These are phyloP conservation scores for Sporothrix sp. DNA, from an alignment of 2,329 filamentous ascomycete species.

Conservation along the genomic window DNA sequence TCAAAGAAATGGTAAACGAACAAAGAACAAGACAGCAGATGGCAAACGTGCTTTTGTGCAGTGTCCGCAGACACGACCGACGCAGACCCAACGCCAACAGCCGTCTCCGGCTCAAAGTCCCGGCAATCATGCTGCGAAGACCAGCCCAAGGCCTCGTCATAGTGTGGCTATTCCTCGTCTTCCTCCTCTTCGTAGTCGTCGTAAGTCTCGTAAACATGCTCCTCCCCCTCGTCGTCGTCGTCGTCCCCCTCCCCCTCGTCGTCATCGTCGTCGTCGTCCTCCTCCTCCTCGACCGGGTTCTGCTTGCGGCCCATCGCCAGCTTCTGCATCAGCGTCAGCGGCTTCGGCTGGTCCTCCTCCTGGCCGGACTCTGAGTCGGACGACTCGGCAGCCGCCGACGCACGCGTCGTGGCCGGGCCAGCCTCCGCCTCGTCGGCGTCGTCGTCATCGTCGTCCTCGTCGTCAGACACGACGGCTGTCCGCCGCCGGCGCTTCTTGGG, in stretches of 20 bases:
- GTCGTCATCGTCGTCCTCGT: background rate
- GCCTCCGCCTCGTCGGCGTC: no score
- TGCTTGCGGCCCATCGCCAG: slow-evolving; percentile 4
- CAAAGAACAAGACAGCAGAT: no score
- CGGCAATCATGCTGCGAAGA: no score
- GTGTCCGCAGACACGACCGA: no score
- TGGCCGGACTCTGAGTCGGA: background rate
- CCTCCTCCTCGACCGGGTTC: slow-evolving; percentile 3
- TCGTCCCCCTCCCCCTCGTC: background rate
- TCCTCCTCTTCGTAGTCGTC: background rate
- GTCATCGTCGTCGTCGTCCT: background rate
- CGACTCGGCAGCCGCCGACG: background rate
- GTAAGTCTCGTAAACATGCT: no score
- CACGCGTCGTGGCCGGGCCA: no score
- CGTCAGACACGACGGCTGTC: background rate
- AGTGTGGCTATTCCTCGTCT: background rate
- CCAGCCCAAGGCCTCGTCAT: no score
- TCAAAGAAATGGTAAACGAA: no score
- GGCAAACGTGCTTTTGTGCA: no score
- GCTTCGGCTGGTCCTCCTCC: background rate
- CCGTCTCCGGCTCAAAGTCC: no score
- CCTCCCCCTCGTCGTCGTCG: no score
- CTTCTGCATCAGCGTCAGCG: slow-evolving; percentile 11
- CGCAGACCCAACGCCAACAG: no score
- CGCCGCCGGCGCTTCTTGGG: background rate